Evolutionary conservation across 1,139 yeast genomes (phyloP).

Genomic region (Saccharomyces hybrid): DNA sequence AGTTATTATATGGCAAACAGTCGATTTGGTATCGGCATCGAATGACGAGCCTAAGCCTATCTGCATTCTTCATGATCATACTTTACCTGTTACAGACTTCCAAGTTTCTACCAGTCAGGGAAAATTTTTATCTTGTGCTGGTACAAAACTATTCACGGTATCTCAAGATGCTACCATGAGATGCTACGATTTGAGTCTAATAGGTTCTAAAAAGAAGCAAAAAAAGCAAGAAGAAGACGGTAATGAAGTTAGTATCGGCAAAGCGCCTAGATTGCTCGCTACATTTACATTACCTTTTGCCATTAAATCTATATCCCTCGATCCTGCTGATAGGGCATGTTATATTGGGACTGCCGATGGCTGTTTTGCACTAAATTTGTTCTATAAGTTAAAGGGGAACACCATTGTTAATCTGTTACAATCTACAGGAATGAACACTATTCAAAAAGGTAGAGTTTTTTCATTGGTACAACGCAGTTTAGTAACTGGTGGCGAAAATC

Average conservation of each 20-base stretch:
- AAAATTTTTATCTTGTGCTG: slow-evolving; percentile 35
- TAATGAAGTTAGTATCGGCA: neutral
- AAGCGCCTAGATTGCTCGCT: slow-evolving; percentile 40
- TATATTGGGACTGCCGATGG: slow-evolving; percentile 71
- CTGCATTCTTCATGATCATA: slow-evolving; percentile 61
- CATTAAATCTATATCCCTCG: slow-evolving; percentile 56
- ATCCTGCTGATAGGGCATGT: slow-evolving; percentile 71
- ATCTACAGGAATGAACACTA: slow-evolving; percentile 7
- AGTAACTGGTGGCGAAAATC: slow-evolving; percentile 2
- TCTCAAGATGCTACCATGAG: slow-evolving; percentile 75
- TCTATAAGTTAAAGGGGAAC: slow-evolving; percentile 17
- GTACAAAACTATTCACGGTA: slow-evolving; percentile 59
- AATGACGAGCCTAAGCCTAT: slow-evolving; percentile 37
- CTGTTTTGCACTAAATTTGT: slow-evolving; percentile 21
- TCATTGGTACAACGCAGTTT: slow-evolving; percentile 19
- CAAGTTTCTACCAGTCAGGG: slow-evolving; percentile 26
- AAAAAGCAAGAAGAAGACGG: slow-evolving; percentile 11
- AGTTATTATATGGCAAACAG: slow-evolving; percentile 63
- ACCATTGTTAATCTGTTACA: slow-evolving; percentile 22
- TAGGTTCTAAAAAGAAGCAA: slow-evolving; percentile 7
- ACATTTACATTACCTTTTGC: slow-evolving; percentile 62
- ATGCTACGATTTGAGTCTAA: slow-evolving; percentile 43
- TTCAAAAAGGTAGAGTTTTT: slow-evolving; percentile 17
- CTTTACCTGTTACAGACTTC: slow-evolving; percentile 65
- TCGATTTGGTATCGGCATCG: slow-evolving; percentile 42